Evolutionary conservation across 768 basidiomycete genomes (phyloP).

Genomic region (Hygrophorus pudorinus): DNA sequence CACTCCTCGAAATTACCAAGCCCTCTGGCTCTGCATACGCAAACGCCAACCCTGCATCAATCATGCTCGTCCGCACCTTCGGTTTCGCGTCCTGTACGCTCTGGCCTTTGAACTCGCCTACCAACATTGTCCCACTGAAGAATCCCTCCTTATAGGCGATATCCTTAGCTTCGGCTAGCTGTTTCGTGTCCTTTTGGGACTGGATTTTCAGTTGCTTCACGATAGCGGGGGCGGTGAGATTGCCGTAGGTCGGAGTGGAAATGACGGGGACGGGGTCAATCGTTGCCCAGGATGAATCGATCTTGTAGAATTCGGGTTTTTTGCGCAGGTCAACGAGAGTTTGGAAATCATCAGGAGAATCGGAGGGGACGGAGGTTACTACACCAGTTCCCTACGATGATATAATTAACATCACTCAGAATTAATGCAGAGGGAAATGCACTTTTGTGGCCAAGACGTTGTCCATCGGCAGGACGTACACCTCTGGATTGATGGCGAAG

Average conservation of each 20-base stretch:
- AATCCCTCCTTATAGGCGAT: conserved; percentile 98
- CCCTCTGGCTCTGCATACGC: conserved; percentile 95
- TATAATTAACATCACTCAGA: not conserved
- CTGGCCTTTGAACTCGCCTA: conserved; percentile 86
- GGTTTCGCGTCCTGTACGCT: conserved; percentile 86
- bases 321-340: conserved; percentile 88
- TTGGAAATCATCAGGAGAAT: conserved; percentile 94
- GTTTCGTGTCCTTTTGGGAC: conserved; percentile 89
- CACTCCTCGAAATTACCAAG: conserved; percentile 77
- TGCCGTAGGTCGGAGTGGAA: conserved; percentile 84
- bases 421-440: not conserved
- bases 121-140: conserved; percentile 85
- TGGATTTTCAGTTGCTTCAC: conserved; percentile 89
- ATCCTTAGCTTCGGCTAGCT: conserved; percentile 93
- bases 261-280: conserved; percentile 84
- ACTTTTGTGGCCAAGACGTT: conserved; percentile 92
- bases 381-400: conserved; percentile 79
- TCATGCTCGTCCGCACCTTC: conserved; percentile 79
- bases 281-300: conserved; percentile 80
- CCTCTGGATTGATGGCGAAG: conserved; percentile 69
- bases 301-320: conserved; percentile 94
- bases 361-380: conserved; percentile 95
- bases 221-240: conserved; percentile 76
- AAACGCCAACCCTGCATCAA: conserved; percentile 67
- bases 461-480: conserved; percentile 99